phyloP scores from a whole-genome alignment of 768 basidiomycete genomes.

The Lentinus brumalis region DNA sequence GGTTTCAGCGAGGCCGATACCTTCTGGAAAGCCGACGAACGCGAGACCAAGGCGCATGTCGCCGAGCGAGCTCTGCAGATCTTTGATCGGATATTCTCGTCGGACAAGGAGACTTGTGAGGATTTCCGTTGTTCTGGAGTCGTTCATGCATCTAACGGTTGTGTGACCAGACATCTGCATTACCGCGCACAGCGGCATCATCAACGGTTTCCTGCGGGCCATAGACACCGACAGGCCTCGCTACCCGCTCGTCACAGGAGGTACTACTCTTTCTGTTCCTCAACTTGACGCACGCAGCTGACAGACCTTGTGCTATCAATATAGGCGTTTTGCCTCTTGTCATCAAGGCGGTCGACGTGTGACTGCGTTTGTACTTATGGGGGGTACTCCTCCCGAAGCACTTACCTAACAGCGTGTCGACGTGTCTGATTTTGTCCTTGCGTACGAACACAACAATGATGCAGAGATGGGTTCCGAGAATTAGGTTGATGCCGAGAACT shows the following conservation, averaged over 20 bases:
- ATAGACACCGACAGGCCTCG: slow-evolving; percentile 39
- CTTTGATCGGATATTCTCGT: slow-evolving; percentile 56
- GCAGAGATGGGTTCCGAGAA: too few species aligned
- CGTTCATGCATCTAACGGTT: too few species aligned
- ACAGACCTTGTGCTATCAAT: neutral
- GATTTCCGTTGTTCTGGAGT: slow-evolving; percentile 10
- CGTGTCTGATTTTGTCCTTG: too few species aligned
- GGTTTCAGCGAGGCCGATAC: slow-evolving; percentile 65
- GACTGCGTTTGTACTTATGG: neutral
- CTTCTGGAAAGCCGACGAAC: slow-evolving; percentile 54
- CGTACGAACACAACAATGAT: too few species aligned
- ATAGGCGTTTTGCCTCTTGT: slow-evolving; percentile 22
- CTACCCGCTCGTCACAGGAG: slow-evolving; percentile 63
- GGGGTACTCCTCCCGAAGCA: too few species aligned
- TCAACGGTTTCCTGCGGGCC: slow-evolving; percentile 53
- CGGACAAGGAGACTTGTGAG: slow-evolving; percentile 51
- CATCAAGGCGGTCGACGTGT: slow-evolving; percentile 3
- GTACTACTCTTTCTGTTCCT: slow-evolving; percentile 30
- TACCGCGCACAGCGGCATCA: slow-evolving; percentile 66
- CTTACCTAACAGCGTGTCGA: too few species aligned
- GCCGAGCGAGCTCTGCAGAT: slow-evolving; percentile 50
- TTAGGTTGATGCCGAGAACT: too few species aligned
- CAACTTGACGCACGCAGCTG: neutral
- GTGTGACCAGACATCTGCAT: slow-evolving; percentile 57
- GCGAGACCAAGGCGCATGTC: slow-evolving; percentile 54